Evolutionary conservation across 2,329 filamentous ascomycete genomes (phyloP), one percentile per base, ranked within the genome.

Genomic region (Neospermospora avenae): DNA sequence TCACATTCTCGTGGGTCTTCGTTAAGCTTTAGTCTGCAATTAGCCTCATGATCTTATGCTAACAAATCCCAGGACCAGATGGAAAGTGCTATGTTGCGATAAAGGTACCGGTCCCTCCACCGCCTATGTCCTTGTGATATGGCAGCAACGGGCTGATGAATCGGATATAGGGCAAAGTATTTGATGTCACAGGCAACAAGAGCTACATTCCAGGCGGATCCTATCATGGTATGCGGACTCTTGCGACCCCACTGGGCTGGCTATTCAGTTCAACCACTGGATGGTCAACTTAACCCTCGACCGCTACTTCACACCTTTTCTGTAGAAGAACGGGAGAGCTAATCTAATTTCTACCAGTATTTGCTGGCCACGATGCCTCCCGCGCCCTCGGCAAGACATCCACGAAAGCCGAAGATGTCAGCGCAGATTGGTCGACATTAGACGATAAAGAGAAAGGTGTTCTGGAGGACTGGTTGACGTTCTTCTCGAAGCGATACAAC

Each of bases 401-500:
- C 7, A 86, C 93, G 53, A 96, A 96, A 74, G 75, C 82, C 4
- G 91, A 95, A 70, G 93, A 98, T 67, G 93, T 91, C 65, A 79
- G 79, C 34, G 79, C 95, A 2, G 88, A 97, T 54, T 98, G 91
- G 89, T 80, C 88, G 60, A 89, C 92, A 70, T 79, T 99, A 55
- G 80, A 81, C 14, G 92, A 96, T 22, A 92, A 95, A 76, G 87
- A 97, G 74, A 91, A 95, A 78, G 85, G 84, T 25, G 87, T 89
- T 3, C 78, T 99, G 63, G 83, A 93, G 57, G 95, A 99, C 74
- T 99, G 95, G 95, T 85, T 88, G 65, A 96, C 89, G 1, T 99
- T 96, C 77, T 99, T 99, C 77, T 91, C 89, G 67, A 99, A 98
- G 80, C 83, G 95, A 60, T 99, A 99, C 78, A 98, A 96, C 70